Evolutionary conservation across 176 grass and related monocot species (phyloP).

Genomic region (Guadua angustifolia): DNA sequence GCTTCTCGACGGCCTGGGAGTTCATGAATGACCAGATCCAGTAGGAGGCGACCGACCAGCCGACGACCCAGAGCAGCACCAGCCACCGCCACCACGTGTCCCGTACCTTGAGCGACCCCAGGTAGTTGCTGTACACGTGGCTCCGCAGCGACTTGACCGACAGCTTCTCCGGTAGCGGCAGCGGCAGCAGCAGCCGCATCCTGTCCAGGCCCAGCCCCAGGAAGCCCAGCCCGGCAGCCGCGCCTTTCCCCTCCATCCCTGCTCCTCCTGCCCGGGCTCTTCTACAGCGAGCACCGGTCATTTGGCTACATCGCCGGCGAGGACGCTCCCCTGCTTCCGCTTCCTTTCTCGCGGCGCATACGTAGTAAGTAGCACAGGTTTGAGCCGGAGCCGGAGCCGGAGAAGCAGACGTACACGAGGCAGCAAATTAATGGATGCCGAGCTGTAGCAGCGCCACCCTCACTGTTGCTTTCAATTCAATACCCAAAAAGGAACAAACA

Average conservation of each 20-base stretch:
- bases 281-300: constrained; percentile 20
- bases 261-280: background rate
- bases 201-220: constrained; percentile 42
- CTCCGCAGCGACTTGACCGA: constrained; percentile 47
- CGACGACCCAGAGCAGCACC: constrained; percentile 54
- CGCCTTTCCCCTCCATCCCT: constrained; percentile 44
- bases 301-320: constrained; percentile 39
- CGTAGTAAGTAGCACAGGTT: background rate
- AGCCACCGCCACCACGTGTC: constrained; percentile 50
- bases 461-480: constrained; percentile 21
- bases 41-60: constrained; percentile 24
- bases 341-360: background rate
- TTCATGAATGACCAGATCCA: constrained; percentile 43
- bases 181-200: constrained; percentile 25
- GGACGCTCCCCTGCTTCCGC: background rate
- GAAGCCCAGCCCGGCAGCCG: constrained; percentile 37
- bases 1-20: constrained; percentile 57
- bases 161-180: constrained; percentile 62
- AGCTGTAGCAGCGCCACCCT: constrained; percentile 12
- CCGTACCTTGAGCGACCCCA: constrained; percentile 46
- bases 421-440: constrained; percentile 31
- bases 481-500: constrained; percentile 5
- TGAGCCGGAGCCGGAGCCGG: background rate
- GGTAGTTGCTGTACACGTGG: constrained; percentile 59
- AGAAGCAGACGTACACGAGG: background rate